phyloP scores from a whole-genome alignment of 2,329 filamentous ascomycete species.

The Cladosporium sp. region DNA sequence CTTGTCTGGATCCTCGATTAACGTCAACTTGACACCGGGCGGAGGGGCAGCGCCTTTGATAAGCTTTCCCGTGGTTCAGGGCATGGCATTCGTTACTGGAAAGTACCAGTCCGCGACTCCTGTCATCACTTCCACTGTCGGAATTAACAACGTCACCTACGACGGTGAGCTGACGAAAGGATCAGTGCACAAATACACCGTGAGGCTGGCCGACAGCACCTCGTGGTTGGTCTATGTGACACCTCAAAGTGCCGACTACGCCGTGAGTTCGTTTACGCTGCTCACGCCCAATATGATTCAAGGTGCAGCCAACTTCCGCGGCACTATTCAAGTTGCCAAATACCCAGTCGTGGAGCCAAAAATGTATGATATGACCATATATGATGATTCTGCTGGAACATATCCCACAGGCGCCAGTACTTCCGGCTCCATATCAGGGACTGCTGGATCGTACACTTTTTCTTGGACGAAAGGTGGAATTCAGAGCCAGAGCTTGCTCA shows the following conservation, averaged over 20 bases:
- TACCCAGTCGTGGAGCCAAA: slow-evolving; percentile 47
- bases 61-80: slow-evolving; percentile 78
- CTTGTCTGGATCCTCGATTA: slow-evolving; percentile 53
- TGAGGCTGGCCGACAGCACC: slow-evolving; percentile 64
- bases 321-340: slow-evolving; percentile 78
- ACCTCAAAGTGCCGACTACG: slow-evolving; percentile 50
- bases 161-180: slow-evolving; percentile 50
- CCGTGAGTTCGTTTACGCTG: slow-evolving; percentile 58
- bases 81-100: slow-evolving; percentile 80
- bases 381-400: slow-evolving; percentile 70
- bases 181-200: slow-evolving; percentile 69
- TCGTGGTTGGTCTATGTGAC: slow-evolving; percentile 77
- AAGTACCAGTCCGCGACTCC: slow-evolving; percentile 62
- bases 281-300: slow-evolving; percentile 61
- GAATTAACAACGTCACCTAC: slow-evolving; percentile 61
- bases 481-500: slow-evolving; percentile 57
- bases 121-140: slow-evolving; percentile 66
- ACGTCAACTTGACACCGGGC: slow-evolving; percentile 60
- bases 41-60: slow-evolving; percentile 52
- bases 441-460: slow-evolving; percentile 66
- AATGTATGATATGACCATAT: slow-evolving; percentile 45
- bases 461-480: slow-evolving; percentile 67
- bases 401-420: slow-evolving; percentile 64
- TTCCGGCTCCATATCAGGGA: slow-evolving; percentile 56
- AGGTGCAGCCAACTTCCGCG: slow-evolving; percentile 64